Base-by-base conservation (phyloP, 805 yeast genomes). In the Lachancea sp. region DNA sequence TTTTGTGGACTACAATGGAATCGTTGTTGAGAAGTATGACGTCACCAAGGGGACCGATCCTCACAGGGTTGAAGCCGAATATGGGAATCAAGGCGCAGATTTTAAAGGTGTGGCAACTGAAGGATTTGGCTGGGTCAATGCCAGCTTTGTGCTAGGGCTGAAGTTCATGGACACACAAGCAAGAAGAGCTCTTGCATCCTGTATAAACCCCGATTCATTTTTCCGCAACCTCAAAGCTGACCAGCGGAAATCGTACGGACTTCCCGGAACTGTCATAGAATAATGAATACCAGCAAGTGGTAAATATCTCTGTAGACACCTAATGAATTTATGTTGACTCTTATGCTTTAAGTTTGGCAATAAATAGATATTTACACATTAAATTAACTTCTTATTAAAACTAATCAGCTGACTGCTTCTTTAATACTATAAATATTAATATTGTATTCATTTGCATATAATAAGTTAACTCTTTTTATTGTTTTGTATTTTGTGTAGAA, bases 51-150 rank as follows among this genome's bases (percentile, higher is more conserved):
- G 80, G 2, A 77, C 80, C 2, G 88, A 81, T 51, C 95, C 97
- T 1, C 97, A 90, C 59, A 75, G 80, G 47, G 97, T 92, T 18
- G 87, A 82, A 47, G 97, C 97, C 0, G 97, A 90, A 60, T 90
- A 90, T 62, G 98, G 98, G 17, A 90, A 90, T 59, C 97, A 92
- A 63, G 98, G 98, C 8, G 72, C 85, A 1, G 95, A 82, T 46
- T 85, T 88, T 57, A 83, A 83, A 59, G 96, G 96, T 34, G 96
- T 84, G 30, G 95, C 95, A 0, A 80, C 83, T 6, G 97, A 92
- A 64, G 98, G 98, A 1, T 90, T 90, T 62, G 98, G 97, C 1
- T 90, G 98, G 98, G 96, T 90, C 38, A 90, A 90, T 65, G 83
- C 97, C 5, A 79, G 92, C 51, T 88, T 76, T 61, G 54, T 82